phyloP scores from a whole-genome alignment of 2,329 filamentous ascomycete genomes.

The Ophiostoma pallidulum region DNA sequence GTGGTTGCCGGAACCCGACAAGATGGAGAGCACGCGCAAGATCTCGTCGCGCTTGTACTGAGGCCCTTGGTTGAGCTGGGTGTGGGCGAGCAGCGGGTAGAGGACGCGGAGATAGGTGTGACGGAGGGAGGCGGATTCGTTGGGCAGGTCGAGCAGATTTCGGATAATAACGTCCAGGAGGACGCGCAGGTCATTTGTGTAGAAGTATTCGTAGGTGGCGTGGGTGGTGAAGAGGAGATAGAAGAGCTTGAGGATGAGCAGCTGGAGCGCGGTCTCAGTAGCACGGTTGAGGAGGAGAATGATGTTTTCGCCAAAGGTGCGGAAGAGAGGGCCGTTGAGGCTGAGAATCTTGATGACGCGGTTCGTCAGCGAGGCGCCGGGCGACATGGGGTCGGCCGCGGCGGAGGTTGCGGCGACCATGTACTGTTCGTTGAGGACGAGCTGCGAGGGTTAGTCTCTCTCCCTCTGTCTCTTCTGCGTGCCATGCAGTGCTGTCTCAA shows the following conservation, averaged over 20 bases:
- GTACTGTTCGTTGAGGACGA: slow-evolving; percentile 96
- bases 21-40: slow-evolving; percentile 60
- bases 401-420: slow-evolving; percentile 65
- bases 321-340: slow-evolving; percentile 67
- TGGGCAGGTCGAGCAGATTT: slow-evolving; percentile 89
- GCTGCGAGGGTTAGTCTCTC: slow-evolving; percentile 35
- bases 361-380: slow-evolving; percentile 61
- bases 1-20: slow-evolving; percentile 55
- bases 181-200: slow-evolving; percentile 92
- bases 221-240: slow-evolving; percentile 92
- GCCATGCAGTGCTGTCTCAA: no score
- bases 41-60: slow-evolving; percentile 91
- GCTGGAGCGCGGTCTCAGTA: slow-evolving; percentile 84
- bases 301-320: slow-evolving; percentile 95
- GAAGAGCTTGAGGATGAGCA: slow-evolving; percentile 91
- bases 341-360: slow-evolving; percentile 88
- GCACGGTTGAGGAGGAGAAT: slow-evolving; percentile 92
- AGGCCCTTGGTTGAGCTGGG: slow-evolving; percentile 75
- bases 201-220: slow-evolving; percentile 94
- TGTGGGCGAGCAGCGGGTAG: slow-evolving; percentile 82
- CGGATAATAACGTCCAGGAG: slow-evolving; percentile 92
- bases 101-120: slow-evolving; percentile 94
- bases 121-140: slow-evolving; percentile 65
- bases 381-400: slow-evolving; percentile 30
- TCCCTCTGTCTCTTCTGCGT: not conserved